A percentile compares a stretch with the other conserved stretches of the same genome.
Conservation (phyloP, 2,329 filamentous ascomycete genomes). For the Purpureocillium takamizusanense region DNA sequence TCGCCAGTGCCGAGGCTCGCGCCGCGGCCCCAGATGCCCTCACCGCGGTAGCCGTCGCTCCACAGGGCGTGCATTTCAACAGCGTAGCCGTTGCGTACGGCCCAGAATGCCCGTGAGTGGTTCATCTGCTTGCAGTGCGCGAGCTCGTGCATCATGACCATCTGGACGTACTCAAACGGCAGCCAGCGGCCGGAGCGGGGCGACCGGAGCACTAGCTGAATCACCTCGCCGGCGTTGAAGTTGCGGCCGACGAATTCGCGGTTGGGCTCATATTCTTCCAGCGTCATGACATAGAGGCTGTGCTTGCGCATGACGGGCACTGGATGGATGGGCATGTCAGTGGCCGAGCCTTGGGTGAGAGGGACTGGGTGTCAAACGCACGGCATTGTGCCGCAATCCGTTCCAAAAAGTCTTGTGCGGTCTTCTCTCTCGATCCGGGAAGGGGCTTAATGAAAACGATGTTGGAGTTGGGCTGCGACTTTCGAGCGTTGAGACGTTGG, state of each 20-base stretch:
- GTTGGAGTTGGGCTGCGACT: constrained; percentile 63
- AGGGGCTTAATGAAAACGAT: constrained; percentile 83
- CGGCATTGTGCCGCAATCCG: constrained; percentile 73
- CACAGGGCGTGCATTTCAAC: constrained; percentile 63
- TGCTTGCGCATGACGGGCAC: constrained; percentile 63
- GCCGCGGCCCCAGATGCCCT: constrained; percentile 76
- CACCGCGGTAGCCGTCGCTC: constrained; percentile 62
- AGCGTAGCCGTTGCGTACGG: constrained; percentile 64
- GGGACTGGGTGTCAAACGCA: constrained; percentile 20
- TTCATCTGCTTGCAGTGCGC: constrained; percentile 92
- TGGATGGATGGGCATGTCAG: constrained; percentile 15
- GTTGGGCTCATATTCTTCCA: constrained; percentile 79
- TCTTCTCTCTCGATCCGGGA: constrained; percentile 50
- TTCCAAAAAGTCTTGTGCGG: constrained; percentile 63
- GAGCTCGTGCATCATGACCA: constrained; percentile 93
- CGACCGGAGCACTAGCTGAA: constrained; percentile 74
- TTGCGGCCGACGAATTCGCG: constrained; percentile 79
- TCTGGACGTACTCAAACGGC: constrained; percentile 75
- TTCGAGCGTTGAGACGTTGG: constrained; percentile 67
- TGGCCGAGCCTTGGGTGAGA: neutral
- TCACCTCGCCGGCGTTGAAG: constrained; percentile 81
- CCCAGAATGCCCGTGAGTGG: constrained; percentile 74
- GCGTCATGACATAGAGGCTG: constrained; percentile 53
- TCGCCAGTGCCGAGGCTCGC: constrained; percentile 50
- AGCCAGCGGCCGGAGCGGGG: constrained; percentile 60